phyloP scores from a whole-genome alignment of 495 filamentous ascomycete genomes.

The Daldinia childiae region DNA sequence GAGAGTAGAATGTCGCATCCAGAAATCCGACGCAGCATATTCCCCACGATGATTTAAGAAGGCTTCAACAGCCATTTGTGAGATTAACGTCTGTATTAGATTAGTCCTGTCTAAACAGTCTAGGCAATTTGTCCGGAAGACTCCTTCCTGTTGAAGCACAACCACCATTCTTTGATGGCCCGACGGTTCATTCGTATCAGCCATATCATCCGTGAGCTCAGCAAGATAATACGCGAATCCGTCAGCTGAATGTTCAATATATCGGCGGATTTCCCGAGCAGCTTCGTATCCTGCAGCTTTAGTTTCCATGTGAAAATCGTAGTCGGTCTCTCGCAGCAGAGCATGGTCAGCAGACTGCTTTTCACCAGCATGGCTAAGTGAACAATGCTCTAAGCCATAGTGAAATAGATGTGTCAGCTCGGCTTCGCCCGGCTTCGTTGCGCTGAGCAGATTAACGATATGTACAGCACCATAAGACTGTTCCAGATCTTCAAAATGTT shows the following conservation, averaged over 20 bases:
- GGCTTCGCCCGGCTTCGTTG: constrained; percentile 81
- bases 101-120: constrained; percentile 98
- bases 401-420: constrained; percentile 82
- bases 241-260: constrained; percentile 78
- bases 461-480: constrained; percentile 88
- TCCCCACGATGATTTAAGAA: constrained; percentile 77
- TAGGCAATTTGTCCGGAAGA: constrained; percentile 95
- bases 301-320: constrained; percentile 95
- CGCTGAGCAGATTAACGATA: constrained; percentile 90
- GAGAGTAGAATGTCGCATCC: constrained; percentile 86
- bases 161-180: constrained; percentile 65
- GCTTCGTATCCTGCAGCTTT: constrained; percentile 88
- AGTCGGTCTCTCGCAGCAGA: constrained; percentile 81
- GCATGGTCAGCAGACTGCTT: constrained; percentile 67
- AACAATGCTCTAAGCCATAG: constrained; percentile 76
- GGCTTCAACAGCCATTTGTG: constrained; percentile 84
- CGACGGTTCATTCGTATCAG: constrained; percentile 38
- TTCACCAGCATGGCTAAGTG: constrained; percentile 63
- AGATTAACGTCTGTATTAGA: constrained; percentile 93
- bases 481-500: constrained; percentile 86
- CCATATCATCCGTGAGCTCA: constrained; percentile 69
- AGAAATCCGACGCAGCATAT: constrained; percentile 77
- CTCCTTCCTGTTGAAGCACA: constrained; percentile 87
- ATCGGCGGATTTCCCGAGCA: constrained; percentile 76
- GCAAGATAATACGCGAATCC: constrained; percentile 90